phyloP scores from a whole-genome alignment of 495 filamentous ascomycete genomes.

The Aspergillus baeticus region DNA sequence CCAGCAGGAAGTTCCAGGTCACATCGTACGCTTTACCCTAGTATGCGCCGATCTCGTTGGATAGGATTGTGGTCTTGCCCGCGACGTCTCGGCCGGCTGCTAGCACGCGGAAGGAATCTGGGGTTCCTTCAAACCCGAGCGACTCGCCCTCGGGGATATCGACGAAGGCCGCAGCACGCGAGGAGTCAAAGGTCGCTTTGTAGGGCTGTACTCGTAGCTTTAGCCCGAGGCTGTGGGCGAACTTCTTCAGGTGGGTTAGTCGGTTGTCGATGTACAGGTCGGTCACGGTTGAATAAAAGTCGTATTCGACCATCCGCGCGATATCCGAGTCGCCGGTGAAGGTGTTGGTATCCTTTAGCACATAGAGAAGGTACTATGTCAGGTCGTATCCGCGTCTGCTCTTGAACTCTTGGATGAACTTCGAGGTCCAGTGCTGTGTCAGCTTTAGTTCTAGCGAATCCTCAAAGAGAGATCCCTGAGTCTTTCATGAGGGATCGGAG shows the following conservation, averaged over 20 bases:
- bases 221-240: neutral
- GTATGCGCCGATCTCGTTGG: constrained; percentile 5
- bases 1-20: constrained; percentile 4
- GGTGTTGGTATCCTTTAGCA: neutral
- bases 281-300: constrained; percentile 2
- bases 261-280: constrained; percentile 7
- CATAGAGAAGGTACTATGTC: neutral
- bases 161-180: neutral
- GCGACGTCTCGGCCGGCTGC: constrained; percentile 2
- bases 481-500: neutral
- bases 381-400: constrained; percentile 1
- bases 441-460: constrained; percentile 1
- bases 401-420: neutral
- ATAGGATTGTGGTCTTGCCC: neutral
- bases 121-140: neutral
- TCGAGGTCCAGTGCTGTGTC: neutral
- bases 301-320: neutral
- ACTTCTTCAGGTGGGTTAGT: neutral
- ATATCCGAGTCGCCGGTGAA: neutral
- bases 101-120: neutral
- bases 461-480: neutral
- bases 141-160: constrained; percentile 5
- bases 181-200: neutral
- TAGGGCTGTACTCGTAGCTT: constrained; percentile 1
- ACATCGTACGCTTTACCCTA: constrained; percentile 2